Evolutionary conservation across 1,284 basidiomycete genomes (phyloP).

Genomic region (Trichosporon sp.): DNA sequence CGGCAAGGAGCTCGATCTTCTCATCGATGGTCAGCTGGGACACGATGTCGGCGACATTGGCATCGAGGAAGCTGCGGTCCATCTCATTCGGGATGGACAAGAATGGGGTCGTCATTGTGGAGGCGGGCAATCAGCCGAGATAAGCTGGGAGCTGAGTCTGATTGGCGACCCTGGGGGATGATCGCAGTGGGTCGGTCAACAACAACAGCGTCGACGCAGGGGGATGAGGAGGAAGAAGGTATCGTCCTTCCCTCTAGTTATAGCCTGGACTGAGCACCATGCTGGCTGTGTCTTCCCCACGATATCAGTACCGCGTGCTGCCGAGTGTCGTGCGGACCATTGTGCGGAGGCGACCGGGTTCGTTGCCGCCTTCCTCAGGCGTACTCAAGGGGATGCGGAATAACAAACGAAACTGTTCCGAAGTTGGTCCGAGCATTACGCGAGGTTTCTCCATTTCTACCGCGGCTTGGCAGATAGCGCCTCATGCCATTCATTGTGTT

Average conservation of each 20-base stretch:
- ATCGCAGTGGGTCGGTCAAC: neutral
- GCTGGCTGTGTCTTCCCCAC: neutral
- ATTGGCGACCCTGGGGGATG: neutral
- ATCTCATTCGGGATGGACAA: conserved; percentile 12
- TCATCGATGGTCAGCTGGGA: conserved; percentile 19
- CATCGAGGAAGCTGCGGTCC: conserved; percentile 18
- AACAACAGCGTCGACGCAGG: neutral
- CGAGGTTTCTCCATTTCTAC: too few relatives aligned
- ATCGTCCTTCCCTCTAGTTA: neutral
- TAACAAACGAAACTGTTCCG: neutral
- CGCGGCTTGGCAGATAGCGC: too few relatives aligned
- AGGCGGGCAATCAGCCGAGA: neutral
- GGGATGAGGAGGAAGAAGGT: neutral
- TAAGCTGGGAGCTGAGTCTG: neutral
- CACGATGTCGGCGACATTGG: conserved; percentile 11
- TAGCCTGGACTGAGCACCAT: neutral
- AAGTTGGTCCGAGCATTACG: neutral
- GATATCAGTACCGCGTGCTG: too few relatives aligned
- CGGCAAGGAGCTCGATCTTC: conserved; percentile 36
- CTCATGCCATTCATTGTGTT: too few relatives aligned
- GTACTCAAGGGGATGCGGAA: neutral
- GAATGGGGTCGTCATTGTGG: conserved; percentile 8
- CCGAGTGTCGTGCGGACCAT: neutral
- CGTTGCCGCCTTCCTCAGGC: neutral
- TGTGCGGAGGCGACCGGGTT: neutral